Evolutionary conservation across 805 yeast genomes (phyloP), one percentile per base, ranked within the genome.

Genomic region (Saturnispora dispora): DNA sequence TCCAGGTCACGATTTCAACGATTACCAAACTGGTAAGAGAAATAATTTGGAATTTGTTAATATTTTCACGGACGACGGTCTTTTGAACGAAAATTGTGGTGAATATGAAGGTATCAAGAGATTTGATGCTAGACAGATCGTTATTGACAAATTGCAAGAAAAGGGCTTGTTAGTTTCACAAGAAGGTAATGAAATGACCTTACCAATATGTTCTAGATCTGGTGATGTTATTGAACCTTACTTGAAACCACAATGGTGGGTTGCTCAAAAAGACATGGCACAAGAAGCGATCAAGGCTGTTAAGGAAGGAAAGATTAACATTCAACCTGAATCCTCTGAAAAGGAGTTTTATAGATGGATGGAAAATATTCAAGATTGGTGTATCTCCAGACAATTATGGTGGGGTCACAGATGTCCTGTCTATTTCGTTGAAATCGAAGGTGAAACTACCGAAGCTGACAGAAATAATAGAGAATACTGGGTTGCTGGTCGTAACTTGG

Each of bases 181-280:
- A 71, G 76, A 83, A 67, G 96, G 89, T 68, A 91, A 93, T 66
- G 96, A 93, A 70, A 93, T 93, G 99, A 78, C 89, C 23, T 81
- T 93, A 56, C 99, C 99, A 59, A 71, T 79, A 49, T 93, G 99
- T 73, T 87, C 93, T 41, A 85, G 97, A 79, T 88, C 97, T 28
- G 97, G 97, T 59, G 99, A 93, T 71, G 75, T 93, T 57, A 90
- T 93, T 63, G 99, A 93, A 75, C 99, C 99, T 50, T 75, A 88
- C 64, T 77, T 93, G 72, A 93, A 93, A 74, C 99, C 99, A 55
- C 99, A 93, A 75, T 93, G 99, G 99, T 93, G 97, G 97, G 97
- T 93, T 58, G 73, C 87, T 55, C 96, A 90, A 72, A 77, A 76
- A 62, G 86, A 82, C 52, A 86, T 88, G 86, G 99, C 98, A 48